phyloP scores from a whole-genome alignment of 2,329 filamentous ascomycete species.

The Chaetomium globosum region DNA sequence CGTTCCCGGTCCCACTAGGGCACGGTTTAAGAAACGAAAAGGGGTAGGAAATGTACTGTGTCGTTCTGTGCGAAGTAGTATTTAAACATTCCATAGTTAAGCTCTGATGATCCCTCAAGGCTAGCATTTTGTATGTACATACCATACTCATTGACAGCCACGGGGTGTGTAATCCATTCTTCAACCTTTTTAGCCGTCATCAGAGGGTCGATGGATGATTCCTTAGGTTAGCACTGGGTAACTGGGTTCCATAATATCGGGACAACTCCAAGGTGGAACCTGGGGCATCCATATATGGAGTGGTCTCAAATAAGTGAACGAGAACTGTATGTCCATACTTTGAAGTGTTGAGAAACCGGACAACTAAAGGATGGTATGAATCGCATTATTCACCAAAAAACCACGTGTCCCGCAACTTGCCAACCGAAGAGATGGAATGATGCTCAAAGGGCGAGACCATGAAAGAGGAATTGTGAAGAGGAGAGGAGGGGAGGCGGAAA shows the following conservation, averaged over 20 bases:
- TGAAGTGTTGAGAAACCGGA: not conserved
- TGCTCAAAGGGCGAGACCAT: not conserved
- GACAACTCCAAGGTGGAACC: not conserved
- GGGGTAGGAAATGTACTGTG: not conserved
- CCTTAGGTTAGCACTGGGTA: too few species aligned
- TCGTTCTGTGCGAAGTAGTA: too few species aligned
- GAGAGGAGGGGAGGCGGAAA: not conserved
- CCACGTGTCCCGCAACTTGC: not conserved
- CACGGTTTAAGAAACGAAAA: not conserved
- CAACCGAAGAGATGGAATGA: not conserved
- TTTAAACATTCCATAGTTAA: not conserved
- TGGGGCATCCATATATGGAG: not conserved
- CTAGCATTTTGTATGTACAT: not conserved
- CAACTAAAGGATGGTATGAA: too few species aligned
- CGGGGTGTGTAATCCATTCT: too few species aligned
- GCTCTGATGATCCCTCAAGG: not conserved
- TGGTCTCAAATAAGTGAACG: not conserved
- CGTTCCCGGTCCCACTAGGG: not conserved
- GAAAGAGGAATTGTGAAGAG: too few species aligned
- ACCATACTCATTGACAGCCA: not conserved
- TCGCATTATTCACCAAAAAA: not conserved
- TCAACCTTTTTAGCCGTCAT: not conserved
- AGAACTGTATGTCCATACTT: not conserved
- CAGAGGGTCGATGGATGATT: not conserved
- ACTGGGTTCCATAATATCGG: too few species aligned